Percentiles rank a stretch among this genome's conserved stretches.
Conservation (phyloP, 306 rosid species). For the Trichosanthes cucumerina region DNA sequence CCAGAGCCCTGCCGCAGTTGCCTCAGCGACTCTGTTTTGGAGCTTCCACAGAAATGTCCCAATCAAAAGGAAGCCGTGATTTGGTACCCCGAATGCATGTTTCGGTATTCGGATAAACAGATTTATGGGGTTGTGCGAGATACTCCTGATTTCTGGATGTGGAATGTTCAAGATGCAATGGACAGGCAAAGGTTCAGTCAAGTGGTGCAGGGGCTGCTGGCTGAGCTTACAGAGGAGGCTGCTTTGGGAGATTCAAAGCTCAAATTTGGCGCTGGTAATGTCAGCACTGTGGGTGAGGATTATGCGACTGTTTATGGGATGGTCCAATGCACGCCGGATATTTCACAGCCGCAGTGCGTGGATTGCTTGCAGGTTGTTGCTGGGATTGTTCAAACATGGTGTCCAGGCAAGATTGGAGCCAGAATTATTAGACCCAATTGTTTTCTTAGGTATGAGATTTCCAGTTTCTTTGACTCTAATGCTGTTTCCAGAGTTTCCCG, state of each 20-base stretch:
- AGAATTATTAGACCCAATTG: background rate
- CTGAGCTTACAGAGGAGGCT: background rate
- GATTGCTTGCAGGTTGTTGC: background rate
- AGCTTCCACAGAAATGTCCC: conserved; percentile 23
- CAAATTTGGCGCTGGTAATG: background rate
- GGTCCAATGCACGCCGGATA: conserved; percentile 9
- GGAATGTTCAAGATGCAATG: background rate
- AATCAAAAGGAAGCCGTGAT: conserved; percentile 34
- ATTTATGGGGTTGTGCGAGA: conserved; percentile 9
- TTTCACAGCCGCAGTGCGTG: background rate
- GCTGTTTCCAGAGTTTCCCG: background rate
- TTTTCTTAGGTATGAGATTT: background rate
- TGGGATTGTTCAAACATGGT: background rate
- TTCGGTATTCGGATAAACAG: conserved; percentile 31
- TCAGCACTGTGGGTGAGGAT: background rate
- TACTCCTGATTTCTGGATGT: background rate
- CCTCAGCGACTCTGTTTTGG: conserved; percentile 21
- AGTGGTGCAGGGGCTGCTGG: background rate
- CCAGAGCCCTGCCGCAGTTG: conserved; percentile 28
- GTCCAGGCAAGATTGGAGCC: background rate
- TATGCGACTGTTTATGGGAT: background rate
- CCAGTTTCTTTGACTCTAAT: background rate
- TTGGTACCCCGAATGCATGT: conserved; percentile 25
- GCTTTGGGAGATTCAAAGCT: background rate
- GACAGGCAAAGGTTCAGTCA: background rate